Evolutionary conservation across 2,329 filamentous ascomycete species (phyloP), one percentile per base, ranked within the genome.

Genomic region (Podosphaera xanthii): DNA sequence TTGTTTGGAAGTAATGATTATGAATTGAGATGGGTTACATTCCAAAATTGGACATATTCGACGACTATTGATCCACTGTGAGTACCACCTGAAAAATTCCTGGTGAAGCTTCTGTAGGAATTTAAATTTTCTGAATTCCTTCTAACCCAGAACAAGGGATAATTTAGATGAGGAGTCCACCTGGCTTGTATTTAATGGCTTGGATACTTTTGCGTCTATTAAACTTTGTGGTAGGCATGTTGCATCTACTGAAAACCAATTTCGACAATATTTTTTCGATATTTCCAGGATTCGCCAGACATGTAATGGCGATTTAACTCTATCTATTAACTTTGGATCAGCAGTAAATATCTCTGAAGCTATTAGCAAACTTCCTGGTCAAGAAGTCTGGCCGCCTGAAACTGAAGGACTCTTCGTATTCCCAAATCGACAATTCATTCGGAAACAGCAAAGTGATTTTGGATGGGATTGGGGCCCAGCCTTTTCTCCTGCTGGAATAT

Each of bases 381-480:
- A 62, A 64, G 62, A 59, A 58, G 73, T 71, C 48, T 81, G 77
- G 76, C 77, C 78, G 0, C 64, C 63, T 59, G 70, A 69, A 7
- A 72, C 79, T 2, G 71, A 80, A 62, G 67, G 71, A 14, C 55
- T 72, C 0, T 79, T 73, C 60, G 77, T 80, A 61, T 79, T 78
- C 56, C 66, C 71, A 0, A 76, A 80, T 60, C 72, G 76, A 5
- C 73, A 75, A 66, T 80, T 77, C 61, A 76, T 82, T 42, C 73
- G 80, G 36, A 82, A 83, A 65, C 75, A 82, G 64, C 77, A 82
- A 65, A 77, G 72, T 6, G 79, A 82, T 65, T 82, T 82, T 66
- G 81, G 81, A 1, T 83, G 80, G 80, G 79, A 82, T 61, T 81
- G 78, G 78, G 77, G 77, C 8, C 78, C 77, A 8, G 77, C 76